Conservation (phyloP, 805 yeast genomes). For the Candida boidinii region DNA sequence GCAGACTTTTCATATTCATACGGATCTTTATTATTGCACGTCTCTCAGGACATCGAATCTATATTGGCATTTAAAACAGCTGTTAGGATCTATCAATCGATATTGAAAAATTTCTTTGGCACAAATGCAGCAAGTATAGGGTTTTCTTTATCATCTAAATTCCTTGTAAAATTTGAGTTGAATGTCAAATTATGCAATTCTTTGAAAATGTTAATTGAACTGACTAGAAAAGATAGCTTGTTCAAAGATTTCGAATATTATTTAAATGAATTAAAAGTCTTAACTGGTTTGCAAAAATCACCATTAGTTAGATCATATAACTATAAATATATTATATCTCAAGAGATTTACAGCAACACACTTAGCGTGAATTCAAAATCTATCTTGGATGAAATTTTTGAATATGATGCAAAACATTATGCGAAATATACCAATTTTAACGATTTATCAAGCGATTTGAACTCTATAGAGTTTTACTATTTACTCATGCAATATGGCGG, state of each 20-base stretch:
- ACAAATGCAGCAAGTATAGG: conserved; percentile 7
- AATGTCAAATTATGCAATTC: conserved; percentile 26
- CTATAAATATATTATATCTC: too few species aligned
- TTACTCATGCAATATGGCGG: too few species aligned
- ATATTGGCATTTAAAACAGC: conserved; percentile 36
- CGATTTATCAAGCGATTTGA: too few species aligned
- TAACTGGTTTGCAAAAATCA: conserved; percentile 25
- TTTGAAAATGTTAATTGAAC: conserved; percentile 30
- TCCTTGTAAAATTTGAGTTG: conserved; percentile 26
- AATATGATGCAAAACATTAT: too few species aligned
- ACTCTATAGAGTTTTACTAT: too few species aligned
- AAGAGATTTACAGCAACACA: too few species aligned
- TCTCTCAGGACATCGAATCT: conserved; percentile 23
- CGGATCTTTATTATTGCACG: too few species aligned
- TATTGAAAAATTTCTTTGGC: conserved; percentile 33
- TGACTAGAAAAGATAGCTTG: conserved; percentile 41
- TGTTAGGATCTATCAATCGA: conserved; percentile 43
- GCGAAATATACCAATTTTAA: too few species aligned
- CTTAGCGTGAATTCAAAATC: too few species aligned
- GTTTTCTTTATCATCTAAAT: conserved; percentile 14
- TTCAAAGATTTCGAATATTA: conserved; percentile 52
- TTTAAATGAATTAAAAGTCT: conserved; percentile 36
- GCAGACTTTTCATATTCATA: too few species aligned
- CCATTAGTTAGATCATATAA: conserved; percentile 13
- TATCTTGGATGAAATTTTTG: too few species aligned